Conservation (phyloP, 2,329 filamentous ascomycete genomes). For the Phaeosphaeriaceae sp. region DNA sequence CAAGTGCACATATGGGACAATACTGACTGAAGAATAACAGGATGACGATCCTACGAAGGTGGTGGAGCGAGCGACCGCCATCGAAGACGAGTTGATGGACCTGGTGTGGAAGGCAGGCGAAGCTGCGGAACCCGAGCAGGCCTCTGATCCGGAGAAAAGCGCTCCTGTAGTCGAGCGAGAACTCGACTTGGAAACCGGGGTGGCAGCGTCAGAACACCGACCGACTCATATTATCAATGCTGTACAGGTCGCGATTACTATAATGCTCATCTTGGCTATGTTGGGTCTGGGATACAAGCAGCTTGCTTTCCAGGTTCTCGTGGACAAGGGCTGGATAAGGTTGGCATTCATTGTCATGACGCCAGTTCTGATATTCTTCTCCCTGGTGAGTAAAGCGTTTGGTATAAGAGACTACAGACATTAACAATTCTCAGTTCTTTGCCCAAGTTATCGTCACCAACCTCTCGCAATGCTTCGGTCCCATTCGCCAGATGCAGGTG, state of each 20-base stretch:
- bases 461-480: slow-evolving; percentile 70
- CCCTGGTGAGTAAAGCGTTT: slow-evolving; percentile 58
- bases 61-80: slow-evolving; percentile 71
- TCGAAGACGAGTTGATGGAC: slow-evolving; percentile 79
- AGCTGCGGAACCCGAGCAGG: slow-evolving; percentile 46
- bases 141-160: slow-evolving; percentile 69
- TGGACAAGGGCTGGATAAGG: slow-evolving; percentile 58
- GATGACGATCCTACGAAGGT: slow-evolving; percentile 77
- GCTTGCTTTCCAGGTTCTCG: slow-evolving; percentile 71
- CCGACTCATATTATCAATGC: slow-evolving; percentile 75
- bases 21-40: no score
- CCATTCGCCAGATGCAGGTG: slow-evolving; percentile 72
- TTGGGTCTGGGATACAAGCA: slow-evolving; percentile 74
- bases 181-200: slow-evolving; percentile 76
- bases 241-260: slow-evolving; percentile 70
- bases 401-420: no score
- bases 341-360: slow-evolving; percentile 62
- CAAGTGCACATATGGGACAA: no score
- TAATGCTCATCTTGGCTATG: slow-evolving; percentile 69
- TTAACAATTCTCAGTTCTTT: slow-evolving; percentile 36
- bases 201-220: slow-evolving; percentile 68
- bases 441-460: slow-evolving; percentile 35
- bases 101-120: slow-evolving; percentile 65
- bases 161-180: slow-evolving; percentile 50
- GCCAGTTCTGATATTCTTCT: slow-evolving; percentile 67